Base-by-base conservation (phyloP, 345 rosid genomes). In the Bruguiera parviflora region DNA sequence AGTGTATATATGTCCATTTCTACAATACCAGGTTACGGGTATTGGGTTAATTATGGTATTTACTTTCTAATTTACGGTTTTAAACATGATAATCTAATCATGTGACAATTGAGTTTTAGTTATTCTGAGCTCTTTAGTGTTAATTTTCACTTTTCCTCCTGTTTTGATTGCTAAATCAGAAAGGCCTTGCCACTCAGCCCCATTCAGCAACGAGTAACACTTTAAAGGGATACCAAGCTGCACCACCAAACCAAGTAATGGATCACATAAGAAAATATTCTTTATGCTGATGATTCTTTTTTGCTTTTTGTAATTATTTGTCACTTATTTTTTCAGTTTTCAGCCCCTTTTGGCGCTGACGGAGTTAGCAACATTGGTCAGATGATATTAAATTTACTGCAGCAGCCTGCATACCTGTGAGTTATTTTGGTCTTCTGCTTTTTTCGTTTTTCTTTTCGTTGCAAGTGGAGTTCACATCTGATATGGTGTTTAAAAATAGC, bases 1-100 rank as follows among this genome's bases (percentile, higher is more conserved):
- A 95, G 85, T 95, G 97, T 64, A 86, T 91, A 65, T 95, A 82
- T 74, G 97, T 95, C 71, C 97, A 90, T 67, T 58, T 83, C 78
- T 85, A 87, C 77, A 88, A 95, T 83, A 83, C 86, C 73, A 91
- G 73, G 81, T 68, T 82, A 74, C 86, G 80, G 97, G 99, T 95
- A 89, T 68, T 66, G 70, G 37, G 76, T 73, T 18, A 64, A 31
- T 63, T 61, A 58, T 75, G 65, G 70, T 74, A 35, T 53, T 63
- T 5, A 20, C 32, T 63, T 37, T 58, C 4, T 55, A 22, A 55
- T 19, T 46, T 63, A 10, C 0, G 1, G 19, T 56, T 24, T 37
- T 43, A 22, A 27, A 21, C 27, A 13, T 60, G n/a, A 31, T 73
- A 4, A 51, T 33, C 5, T 2, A 35, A 52, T 21, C 5, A 13